Evolutionary conservation across 768 basidiomycete species (phyloP).

Genomic region (Pleurotus tuber-regium): DNA sequence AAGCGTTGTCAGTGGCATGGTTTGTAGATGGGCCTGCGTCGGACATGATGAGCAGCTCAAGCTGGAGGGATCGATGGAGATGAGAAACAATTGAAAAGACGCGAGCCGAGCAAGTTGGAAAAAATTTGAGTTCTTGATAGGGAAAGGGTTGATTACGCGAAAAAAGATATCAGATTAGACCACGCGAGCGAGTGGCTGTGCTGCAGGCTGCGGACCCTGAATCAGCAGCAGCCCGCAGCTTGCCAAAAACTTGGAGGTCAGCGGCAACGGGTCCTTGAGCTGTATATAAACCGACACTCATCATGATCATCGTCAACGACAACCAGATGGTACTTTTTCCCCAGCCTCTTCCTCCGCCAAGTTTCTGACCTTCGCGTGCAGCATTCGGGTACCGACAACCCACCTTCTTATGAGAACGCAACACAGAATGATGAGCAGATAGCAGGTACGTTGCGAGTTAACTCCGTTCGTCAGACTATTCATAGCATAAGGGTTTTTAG

Average conservation of each 20-base stretch:
- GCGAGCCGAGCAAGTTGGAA: neutral
- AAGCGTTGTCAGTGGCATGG: constrained; percentile 18
- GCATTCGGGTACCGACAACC: constrained; percentile 12
- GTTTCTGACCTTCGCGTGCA: neutral
- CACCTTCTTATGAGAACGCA: constrained; percentile 27
- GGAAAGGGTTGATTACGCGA: neutral
- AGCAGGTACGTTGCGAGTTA: neutral
- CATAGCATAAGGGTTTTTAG: neutral
- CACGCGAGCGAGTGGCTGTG: constrained; percentile 7
- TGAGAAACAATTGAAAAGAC: constrained; percentile 11
- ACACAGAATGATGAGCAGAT: constrained; percentile 19
- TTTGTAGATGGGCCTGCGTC: constrained; percentile 27
- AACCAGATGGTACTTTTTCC: constrained; percentile 1
- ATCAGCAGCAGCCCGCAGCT: neutral
- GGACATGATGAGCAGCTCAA: constrained; percentile 18
- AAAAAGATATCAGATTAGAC: neutral
- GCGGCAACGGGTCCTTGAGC: neutral
- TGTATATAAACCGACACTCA: neutral
- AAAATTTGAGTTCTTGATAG: neutral
- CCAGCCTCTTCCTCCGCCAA: neutral
- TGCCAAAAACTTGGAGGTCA: neutral
- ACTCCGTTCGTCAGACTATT: neutral
- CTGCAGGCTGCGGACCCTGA: neutral
- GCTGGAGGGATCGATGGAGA: constrained; percentile 17
- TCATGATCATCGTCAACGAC: constrained; percentile 9